Evolutionary conservation across 495 filamentous ascomycete species (phyloP), one percentile per base, ranked within the genome.

Genomic region (Trichocladium uniseriatum): DNA sequence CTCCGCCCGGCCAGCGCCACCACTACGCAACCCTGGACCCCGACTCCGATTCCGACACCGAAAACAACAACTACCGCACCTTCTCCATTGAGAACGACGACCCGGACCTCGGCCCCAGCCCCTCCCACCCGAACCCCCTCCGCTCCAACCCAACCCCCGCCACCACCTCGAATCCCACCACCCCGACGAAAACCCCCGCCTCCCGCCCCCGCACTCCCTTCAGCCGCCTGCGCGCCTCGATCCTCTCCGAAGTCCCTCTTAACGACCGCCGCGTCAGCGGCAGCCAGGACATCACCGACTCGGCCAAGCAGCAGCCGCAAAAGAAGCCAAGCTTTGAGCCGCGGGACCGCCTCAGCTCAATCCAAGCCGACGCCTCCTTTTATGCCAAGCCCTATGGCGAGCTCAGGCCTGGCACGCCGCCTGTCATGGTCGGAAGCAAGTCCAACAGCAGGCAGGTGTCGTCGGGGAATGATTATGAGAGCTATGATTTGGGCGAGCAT

Each of bases 401-500:
- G 43, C 55, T 76, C 20, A 68, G 62, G 54, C 57, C 71, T 0
- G 69, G 56, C 0, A 76, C 71, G 22, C 72, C 73, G 47, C 74
- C 75, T 1, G 54, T 79, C 15, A 66, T 74, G 49, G 45, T 72
- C 45, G 63, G 70, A 34, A 53, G 52, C 3, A 20, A n/a, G n/a
- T n/a, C n/a, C n/a, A n/a, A 60, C n/a, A 51, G 46, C 13, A 62
- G 72, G 28, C 73, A 72, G 65, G 70, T 70, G 28, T 75, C 73
- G 59, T 70, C 69, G 61, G 80, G 67, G 56, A 82, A 69, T 62
- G 83, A 83, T 58, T 83, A 79, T 51, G 76, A 79, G 20, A 18
- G 28, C 64, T 76, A 13, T 75, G 72, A 15, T 48, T 69, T 63
- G 48, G 71, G 62, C 58, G 27, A 8, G 38, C 52, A 10, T 32